These are phyloP conservation scores for Monosporozyma siamensis DNA, from an alignment of 805 yeast species.

Conservation along the genomic window DNA sequence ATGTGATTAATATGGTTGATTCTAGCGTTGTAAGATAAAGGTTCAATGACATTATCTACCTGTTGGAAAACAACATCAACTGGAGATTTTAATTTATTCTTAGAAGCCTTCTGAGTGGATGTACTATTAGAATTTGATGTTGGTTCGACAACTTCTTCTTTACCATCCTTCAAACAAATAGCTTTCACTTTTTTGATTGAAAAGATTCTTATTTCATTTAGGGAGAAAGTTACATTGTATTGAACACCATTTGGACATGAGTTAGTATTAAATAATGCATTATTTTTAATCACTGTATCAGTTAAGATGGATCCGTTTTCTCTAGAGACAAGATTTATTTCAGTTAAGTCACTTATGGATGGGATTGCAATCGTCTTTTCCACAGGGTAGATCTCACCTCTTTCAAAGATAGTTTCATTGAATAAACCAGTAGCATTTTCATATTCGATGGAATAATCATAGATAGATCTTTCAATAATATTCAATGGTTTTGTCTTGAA, in stretches of 20 bases:
- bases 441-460: conserved; percentile 37
- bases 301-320: conserved; percentile 18
- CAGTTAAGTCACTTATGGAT: conserved; percentile 23
- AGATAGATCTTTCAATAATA: conserved; percentile 47
- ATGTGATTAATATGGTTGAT: conserved; percentile 33
- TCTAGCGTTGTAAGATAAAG: conserved; percentile 4
- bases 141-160: conserved; percentile 16
- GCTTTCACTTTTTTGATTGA: conserved; percentile 37
- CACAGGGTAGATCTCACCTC: conserved; percentile 34
- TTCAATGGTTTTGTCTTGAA: conserved; percentile 50
- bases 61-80: neutral
- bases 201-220: conserved; percentile 45
- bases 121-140: conserved; percentile 8
- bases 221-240: conserved; percentile 35
- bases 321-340: conserved; percentile 29
- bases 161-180: conserved; percentile 32
- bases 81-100: conserved; percentile 7
- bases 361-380: conserved; percentile 30
- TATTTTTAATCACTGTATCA: conserved; percentile 9
- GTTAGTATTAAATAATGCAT: conserved; percentile 30
- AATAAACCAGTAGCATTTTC: conserved; percentile 23
- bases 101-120: conserved; percentile 3
- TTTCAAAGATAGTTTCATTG: conserved; percentile 35
- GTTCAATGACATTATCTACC: conserved; percentile 1
- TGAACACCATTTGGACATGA: conserved; percentile 34